phyloP scores from a whole-genome alignment of 148 eudicot genomes.

The Rhododendron mucronatum region DNA sequence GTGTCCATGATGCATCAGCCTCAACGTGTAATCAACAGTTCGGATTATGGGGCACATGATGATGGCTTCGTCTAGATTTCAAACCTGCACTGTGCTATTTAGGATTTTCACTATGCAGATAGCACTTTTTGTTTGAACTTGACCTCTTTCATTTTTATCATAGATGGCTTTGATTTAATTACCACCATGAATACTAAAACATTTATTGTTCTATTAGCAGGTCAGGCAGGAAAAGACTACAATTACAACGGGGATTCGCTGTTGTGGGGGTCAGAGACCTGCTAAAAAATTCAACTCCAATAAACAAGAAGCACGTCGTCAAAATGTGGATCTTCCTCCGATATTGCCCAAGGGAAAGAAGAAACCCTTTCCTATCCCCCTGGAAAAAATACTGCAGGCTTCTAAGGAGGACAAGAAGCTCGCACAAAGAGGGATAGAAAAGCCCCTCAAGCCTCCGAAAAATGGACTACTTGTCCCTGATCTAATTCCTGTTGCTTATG shows the following conservation, averaged over 20 bases:
- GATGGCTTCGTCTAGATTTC: neutral
- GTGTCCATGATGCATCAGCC: neutral
- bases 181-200: neutral
- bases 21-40: neutral
- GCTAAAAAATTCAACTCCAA: constrained; percentile 23
- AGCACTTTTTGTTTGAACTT: neutral
- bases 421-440: constrained; percentile 76
- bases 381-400: constrained; percentile 54
- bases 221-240: constrained; percentile 20
- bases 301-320: constrained; percentile 39
- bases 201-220: constrained; percentile 16
- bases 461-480: constrained; percentile 81
- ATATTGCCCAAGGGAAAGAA: constrained; percentile 70
- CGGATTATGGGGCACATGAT: neutral
- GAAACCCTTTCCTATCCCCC: constrained; percentile 89
- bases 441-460: constrained; percentile 78
- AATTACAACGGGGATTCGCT: constrained; percentile 23
- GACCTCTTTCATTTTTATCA: neutral
- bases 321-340: constrained; percentile 90
- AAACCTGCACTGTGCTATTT: neutral
- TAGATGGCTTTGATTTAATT: neutral
- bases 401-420: constrained; percentile 79
- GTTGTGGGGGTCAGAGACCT: constrained; percentile 31
- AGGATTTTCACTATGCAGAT: neutral
- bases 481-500: constrained; percentile 79